Evolutionary conservation across 805 yeast genomes (phyloP), one percentile per base, ranked within the genome.

Genomic region (Komagataella pseudopastoris): DNA sequence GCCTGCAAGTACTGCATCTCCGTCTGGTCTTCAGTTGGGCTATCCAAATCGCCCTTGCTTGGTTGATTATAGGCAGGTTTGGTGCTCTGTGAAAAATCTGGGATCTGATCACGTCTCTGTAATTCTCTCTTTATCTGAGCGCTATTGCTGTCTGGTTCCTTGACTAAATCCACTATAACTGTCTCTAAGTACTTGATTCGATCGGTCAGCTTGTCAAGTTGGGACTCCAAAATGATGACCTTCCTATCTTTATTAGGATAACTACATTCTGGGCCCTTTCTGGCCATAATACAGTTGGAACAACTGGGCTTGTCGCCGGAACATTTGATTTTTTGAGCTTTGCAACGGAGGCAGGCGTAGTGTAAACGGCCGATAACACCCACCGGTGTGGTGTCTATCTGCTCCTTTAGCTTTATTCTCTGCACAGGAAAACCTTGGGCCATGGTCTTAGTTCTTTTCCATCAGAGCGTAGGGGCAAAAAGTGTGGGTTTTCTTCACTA

Each of bases 261-360:
- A 12, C 54, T 52, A 44, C 67, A 63, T 3, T 58, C 56, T 8
- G 22, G 16, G 1, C 23, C 44, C 22, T 56, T 56, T 22, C 56
- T 54, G 6, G 61, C 51, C 23, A 53, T 45, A 23, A 53, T 52
- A 57, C 67, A 63, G 46, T 57, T 60, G 52, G 56, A 58, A 53
- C 67, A 63, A 17, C 56, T 50, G 6, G 67, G 67, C 49, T 60
- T 61, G 39, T 54, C 60, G 45, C 80, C 80, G 17, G 75, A 66
- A 57, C 81, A 76, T 58, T 75, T 75, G 55, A 75, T 71, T 59
- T 76, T 76, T 55, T 74, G 78, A 36, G 67, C 58, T 47, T 78
- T 62, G 59, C 81, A 76, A 45, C 80, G 63, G 46, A 71, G 71
- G 55, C 80, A 76, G 14, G 81, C 81, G 53, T 60, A 58, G 52